A percentile compares a stretch with the other conserved stretches of the same genome.
Conservation (phyloP, 163 green algal species). For the Chlamydomonas reinhardtii region DNA sequence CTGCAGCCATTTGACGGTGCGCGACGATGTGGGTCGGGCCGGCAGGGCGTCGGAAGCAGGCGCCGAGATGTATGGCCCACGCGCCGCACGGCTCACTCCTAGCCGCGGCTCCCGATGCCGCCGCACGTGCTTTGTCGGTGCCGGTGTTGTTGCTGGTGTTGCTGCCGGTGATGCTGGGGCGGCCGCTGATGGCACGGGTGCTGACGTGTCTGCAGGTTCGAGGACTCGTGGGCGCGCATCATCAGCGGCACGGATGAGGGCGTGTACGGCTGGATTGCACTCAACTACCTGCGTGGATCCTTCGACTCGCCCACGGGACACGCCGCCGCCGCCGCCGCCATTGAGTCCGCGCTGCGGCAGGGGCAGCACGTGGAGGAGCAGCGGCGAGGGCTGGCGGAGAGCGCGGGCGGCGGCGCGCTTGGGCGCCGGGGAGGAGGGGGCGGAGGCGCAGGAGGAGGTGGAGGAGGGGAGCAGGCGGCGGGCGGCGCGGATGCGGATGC, state of each 20-base stretch:
- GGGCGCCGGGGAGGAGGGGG: slow-evolving; percentile 16
- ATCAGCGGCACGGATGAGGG: slow-evolving; percentile 84
- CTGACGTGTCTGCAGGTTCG: slow-evolving; percentile 78
- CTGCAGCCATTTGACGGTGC: too few relatives aligned
- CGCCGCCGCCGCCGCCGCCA: slow-evolving; percentile 7
- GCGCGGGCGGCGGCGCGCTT: background rate
- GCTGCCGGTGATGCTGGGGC: too few relatives aligned
- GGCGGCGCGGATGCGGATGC: background rate
- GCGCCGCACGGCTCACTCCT: too few relatives aligned
- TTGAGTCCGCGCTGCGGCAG: background rate
- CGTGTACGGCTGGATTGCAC: slow-evolving; percentile 85
- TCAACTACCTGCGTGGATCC: slow-evolving; percentile 77
- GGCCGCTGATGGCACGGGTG: too few relatives aligned
- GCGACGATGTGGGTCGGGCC: background rate
- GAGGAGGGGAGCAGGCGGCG: background rate
- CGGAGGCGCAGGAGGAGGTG: slow-evolving; percentile 38
- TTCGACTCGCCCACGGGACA: slow-evolving; percentile 46
- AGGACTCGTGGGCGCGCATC: slow-evolving; percentile 69
- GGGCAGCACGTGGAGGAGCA: too few relatives aligned
- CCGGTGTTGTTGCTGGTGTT: too few relatives aligned
- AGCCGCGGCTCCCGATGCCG: too few relatives aligned
- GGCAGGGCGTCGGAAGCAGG: too few relatives aligned
- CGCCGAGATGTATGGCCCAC: too few relatives aligned
- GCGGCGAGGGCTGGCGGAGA: background rate
- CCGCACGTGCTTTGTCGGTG: too few relatives aligned